These are phyloP conservation scores for Sporisorium graminicola DNA, from an alignment of 1,284 basidiomycete genomes.

Conservation along the genomic window DNA sequence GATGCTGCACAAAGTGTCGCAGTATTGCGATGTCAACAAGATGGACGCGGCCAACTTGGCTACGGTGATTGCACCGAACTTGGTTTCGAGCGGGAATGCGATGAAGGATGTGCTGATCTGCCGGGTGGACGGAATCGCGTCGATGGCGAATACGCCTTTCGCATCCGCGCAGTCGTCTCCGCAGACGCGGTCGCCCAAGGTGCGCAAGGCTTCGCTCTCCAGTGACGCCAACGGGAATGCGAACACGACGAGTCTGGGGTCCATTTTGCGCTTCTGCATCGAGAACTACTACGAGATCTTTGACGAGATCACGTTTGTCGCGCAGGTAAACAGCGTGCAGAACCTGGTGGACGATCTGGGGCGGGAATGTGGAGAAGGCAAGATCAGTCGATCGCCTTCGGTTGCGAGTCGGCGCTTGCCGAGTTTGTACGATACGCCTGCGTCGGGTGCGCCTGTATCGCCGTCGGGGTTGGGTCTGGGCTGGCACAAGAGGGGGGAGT, in stretches of 20 bases:
- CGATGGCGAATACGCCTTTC: slow-evolving; percentile 73
- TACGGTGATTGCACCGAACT: slow-evolving; percentile 82
- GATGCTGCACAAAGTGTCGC: slow-evolving; percentile 81
- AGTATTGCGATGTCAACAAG: slow-evolving; percentile 76
- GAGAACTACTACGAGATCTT: slow-evolving; percentile 86
- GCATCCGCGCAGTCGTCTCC: not conserved
- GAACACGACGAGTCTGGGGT: slow-evolving; percentile 73
- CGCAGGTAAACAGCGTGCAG: slow-evolving; percentile 30
- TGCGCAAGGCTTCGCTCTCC: slow-evolving; percentile 15
- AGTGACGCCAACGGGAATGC: not conserved
- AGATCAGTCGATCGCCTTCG: slow-evolving; percentile 13
- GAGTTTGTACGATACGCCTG: slow-evolving; percentile 17
- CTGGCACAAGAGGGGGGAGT: slow-evolving; percentile 21
- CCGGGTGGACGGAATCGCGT: slow-evolving; percentile 78
- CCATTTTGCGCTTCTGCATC: slow-evolving; percentile 81
- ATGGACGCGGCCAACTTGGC: slow-evolving; percentile 87
- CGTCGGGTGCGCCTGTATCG: not conserved
- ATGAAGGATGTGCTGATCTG: slow-evolving; percentile 67
- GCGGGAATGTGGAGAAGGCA: not conserved
- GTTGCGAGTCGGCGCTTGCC: slow-evolving; percentile 13
- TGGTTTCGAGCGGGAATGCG: slow-evolving; percentile 69
- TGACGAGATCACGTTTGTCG: slow-evolving; percentile 70
- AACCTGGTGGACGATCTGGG: slow-evolving; percentile 35
- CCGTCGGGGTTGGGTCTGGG: slow-evolving; percentile 1
- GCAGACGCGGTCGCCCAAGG: slow-evolving; percentile 7